Conservation (phyloP, 768 basidiomycete genomes). For the Podaxis carcinomalis region DNA sequence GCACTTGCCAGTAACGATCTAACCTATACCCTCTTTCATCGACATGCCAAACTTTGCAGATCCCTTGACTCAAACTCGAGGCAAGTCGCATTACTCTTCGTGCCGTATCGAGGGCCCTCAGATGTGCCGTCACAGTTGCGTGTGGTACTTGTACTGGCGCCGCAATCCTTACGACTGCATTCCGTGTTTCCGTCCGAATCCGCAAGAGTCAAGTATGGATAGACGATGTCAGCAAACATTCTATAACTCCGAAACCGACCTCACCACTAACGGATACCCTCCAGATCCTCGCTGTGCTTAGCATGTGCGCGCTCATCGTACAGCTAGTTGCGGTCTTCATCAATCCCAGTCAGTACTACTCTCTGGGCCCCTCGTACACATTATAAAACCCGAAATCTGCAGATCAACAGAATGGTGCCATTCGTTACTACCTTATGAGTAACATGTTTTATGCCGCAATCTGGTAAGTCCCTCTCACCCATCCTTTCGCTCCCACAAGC, state of each 20-base stretch:
- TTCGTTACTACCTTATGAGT: conserved; percentile 33
- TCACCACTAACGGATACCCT: neutral
- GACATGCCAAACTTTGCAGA: neutral
- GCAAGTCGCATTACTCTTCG: neutral
- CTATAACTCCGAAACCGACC: neutral
- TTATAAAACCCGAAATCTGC: neutral
- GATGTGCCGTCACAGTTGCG: neutral
- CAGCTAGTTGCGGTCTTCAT: neutral
- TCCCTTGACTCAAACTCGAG: neutral
- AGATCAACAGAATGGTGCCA: conserved; percentile 13
- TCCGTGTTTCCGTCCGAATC: neutral
- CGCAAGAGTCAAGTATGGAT: neutral
- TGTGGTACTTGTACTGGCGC: neutral
- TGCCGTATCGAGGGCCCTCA: neutral
- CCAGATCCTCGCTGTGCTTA: neutral
- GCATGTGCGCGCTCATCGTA: neutral
- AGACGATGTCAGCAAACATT: neutral
- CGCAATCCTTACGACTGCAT: neutral
- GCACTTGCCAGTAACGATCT: neutral
- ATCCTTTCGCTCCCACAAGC: neutral
- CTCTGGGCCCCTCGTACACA: neutral
- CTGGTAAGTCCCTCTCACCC: conserved; percentile 23
- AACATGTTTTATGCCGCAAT: conserved; percentile 32
- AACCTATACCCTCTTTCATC: neutral
- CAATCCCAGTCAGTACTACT: neutral